Evolutionary conservation across 2,329 filamentous ascomycete genomes (phyloP).

Genomic region (Fusarium veterinarium): DNA sequence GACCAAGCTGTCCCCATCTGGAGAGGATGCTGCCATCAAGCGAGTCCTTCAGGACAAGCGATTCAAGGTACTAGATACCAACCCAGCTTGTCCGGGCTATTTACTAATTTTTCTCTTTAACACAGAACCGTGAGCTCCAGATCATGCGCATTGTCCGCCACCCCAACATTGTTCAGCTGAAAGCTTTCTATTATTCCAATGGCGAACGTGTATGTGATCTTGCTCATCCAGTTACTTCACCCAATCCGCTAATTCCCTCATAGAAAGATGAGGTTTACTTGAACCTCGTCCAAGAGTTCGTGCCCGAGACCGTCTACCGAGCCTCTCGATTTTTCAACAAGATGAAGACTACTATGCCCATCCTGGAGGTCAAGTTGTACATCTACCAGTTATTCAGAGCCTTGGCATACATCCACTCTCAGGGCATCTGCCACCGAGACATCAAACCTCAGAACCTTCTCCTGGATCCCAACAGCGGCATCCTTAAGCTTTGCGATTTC

Average conservation of each 20-base stretch:
- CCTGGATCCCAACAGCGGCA: conserved; percentile 88
- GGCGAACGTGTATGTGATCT: conserved; percentile 83
- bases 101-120: conserved; percentile 27
- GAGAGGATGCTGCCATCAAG: conserved; percentile 99
- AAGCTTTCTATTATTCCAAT: conserved; percentile 99
- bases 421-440: conserved; percentile 98
- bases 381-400: conserved; percentile 99
- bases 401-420: conserved; percentile 97
- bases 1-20: conserved; percentile 97
- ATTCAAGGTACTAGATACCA: conserved; percentile 80
- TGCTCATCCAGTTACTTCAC: neutral
- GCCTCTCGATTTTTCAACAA: conserved; percentile 99
- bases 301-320: conserved; percentile 97
- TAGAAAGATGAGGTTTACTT: conserved; percentile 99
- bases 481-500: conserved; percentile 98
- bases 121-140: conserved; percentile 95
- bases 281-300: conserved; percentile 97
- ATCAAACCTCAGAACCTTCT: conserved; percentile 99
- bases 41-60: conserved; percentile 98
- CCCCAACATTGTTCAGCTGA: conserved; percentile 98
- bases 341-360: conserved; percentile 99
- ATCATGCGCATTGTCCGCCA: conserved; percentile 99
- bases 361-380: conserved; percentile 98
- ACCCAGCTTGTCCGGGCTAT: neutral
- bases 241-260: conserved; percentile 29